Evolutionary conservation across 352 stramenopile genomes (phyloP).

Genomic region (Elongisporangium senticosum): DNA sequence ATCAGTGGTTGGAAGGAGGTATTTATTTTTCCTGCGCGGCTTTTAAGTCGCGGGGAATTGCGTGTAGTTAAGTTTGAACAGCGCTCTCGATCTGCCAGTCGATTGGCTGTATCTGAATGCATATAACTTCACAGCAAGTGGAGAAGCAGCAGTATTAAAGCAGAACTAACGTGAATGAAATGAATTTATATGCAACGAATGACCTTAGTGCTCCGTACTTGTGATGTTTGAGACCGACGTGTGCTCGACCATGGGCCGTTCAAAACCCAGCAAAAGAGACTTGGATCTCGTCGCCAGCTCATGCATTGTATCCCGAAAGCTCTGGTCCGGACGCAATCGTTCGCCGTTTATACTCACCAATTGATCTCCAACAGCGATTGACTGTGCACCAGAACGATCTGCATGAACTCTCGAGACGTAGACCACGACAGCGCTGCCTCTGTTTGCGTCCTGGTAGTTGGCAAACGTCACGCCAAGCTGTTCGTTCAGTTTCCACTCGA

Average conservation of each 20-base stretch:
- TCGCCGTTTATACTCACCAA: constrained; percentile 33
- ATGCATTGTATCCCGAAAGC: constrained; percentile 34
- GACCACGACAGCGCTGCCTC: constrained; percentile 22
- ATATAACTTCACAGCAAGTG: background rate
- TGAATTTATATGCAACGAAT: background rate
- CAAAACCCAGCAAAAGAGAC: constrained; percentile 33
- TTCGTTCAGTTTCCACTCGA: constrained; percentile 28
- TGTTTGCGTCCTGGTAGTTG: constrained; percentile 30
- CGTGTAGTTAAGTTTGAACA: background rate
- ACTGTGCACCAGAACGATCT: constrained; percentile 27
- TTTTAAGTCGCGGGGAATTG: background rate
- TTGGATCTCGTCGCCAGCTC: constrained; percentile 22
- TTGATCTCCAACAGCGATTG: constrained; percentile 32
- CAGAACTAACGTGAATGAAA: background rate
- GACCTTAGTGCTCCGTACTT: background rate
- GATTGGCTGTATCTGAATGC: background rate
- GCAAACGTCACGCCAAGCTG: constrained; percentile 39
- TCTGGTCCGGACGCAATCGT: constrained; percentile 16
- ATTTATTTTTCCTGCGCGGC: background rate
- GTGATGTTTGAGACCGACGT: background rate
- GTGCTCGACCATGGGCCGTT: constrained; percentile 27
- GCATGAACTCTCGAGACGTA: constrained; percentile 35
- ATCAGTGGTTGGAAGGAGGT: background rate
- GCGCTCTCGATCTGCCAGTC: background rate
- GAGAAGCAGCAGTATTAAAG: background rate